These are phyloP conservation scores for Quercus cerris DNA, from an alignment of 306 rosid genomes.

Conservation along the genomic window DNA sequence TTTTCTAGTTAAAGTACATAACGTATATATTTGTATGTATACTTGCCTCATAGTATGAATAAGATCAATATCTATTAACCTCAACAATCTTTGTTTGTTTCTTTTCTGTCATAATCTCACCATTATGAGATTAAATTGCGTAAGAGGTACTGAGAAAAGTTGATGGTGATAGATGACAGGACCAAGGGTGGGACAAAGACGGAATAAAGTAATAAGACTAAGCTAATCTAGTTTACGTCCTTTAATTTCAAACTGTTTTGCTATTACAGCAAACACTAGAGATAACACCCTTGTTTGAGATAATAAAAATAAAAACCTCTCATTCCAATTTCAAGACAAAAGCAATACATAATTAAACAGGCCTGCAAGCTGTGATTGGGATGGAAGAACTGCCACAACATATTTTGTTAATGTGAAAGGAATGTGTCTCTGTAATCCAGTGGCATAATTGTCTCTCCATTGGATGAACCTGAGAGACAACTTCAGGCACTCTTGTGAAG, in stretches of 20 bases:
- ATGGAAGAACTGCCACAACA: neutral
- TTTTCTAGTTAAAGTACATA: constrained; percentile 38
- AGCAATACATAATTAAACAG: neutral
- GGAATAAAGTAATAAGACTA: neutral
- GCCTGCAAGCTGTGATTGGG: neutral
- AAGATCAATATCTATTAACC: constrained; percentile 35
- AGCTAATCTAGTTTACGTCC: neutral
- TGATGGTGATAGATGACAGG: neutral
- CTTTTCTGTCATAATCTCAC: neutral
- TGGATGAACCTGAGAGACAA: constrained; percentile 34
- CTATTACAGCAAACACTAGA: neutral
- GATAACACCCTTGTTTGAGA: neutral
- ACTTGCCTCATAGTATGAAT: constrained; percentile 53
- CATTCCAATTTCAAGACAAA: neutral
- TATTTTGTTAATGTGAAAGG: neutral
- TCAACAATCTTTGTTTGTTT: constrained; percentile 6
- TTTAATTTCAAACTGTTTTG: neutral
- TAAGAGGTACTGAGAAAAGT: neutral
- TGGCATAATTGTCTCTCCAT: constrained; percentile 23
- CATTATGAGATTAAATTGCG: neutral
- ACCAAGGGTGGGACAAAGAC: neutral
- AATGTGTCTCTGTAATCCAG: neutral
- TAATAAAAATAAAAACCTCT: neutral
- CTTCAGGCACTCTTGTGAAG: constrained; percentile 27
- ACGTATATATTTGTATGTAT: constrained; percentile 56